phyloP scores from a whole-genome alignment of 225 moss, liverwort and hornwort genomes.

The Pleurozium schreberi region DNA sequence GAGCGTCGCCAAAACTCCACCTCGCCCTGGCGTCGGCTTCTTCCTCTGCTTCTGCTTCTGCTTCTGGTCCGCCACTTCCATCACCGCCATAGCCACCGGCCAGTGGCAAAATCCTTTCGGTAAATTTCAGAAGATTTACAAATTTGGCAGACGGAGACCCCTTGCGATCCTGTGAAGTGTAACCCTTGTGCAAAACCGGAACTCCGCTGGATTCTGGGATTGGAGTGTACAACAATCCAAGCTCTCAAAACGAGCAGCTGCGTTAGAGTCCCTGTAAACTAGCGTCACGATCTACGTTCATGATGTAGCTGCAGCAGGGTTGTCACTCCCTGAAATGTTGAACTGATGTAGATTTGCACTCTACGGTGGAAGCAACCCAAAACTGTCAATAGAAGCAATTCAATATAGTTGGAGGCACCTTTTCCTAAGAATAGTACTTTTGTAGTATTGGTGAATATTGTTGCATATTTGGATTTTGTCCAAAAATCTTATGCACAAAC shows the following conservation, averaged over 20 bases:
- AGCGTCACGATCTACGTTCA: neutral
- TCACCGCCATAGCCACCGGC: slow-evolving; percentile 5
- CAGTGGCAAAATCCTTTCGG: neutral
- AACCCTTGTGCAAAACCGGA: neutral
- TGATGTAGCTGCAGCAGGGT: no score
- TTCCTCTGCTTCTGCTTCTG: slow-evolving; percentile 37
- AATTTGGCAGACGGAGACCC: neutral
- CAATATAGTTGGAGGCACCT: no score
- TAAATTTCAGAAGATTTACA: neutral
- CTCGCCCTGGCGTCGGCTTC: slow-evolving; percentile 68
- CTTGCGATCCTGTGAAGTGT: neutral
- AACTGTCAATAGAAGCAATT: no score
- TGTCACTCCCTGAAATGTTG: no score
- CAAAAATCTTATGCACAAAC: no score
- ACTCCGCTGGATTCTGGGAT: neutral
- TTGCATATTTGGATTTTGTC: no score
- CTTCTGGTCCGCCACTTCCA: slow-evolving; percentile 23
- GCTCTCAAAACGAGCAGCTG: neutral
- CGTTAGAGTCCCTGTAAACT: neutral
- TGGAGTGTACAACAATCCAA: neutral
- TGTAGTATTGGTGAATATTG: no score
- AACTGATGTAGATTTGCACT: no score
- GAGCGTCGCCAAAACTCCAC: slow-evolving; percentile 50
- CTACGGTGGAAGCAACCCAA: no score
- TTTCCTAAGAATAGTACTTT: no score